These are phyloP conservation scores for Linnemannia zychae DNA, from an alignment of 192 early-diverging fungal species.

Conservation along the genomic window DNA sequence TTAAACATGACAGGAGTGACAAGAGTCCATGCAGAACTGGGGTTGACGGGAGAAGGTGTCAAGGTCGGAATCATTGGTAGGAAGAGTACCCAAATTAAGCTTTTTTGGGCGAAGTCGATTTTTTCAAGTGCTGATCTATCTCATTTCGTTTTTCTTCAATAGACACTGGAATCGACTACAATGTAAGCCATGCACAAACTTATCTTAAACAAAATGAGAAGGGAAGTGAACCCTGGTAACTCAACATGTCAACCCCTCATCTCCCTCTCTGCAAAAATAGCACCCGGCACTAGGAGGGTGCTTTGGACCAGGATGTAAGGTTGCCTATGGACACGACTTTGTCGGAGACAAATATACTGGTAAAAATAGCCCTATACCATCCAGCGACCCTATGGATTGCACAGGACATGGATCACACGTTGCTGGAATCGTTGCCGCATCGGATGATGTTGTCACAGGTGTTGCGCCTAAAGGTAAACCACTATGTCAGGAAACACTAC, in stretches of 20 bases:
- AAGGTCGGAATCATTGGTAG: conserved; percentile 66
- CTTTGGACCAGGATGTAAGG: conserved; percentile 69
- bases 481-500: not conserved
- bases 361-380: conserved; percentile 51
- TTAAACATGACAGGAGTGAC: conserved; percentile 57
- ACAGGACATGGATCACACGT: conserved; percentile 74
- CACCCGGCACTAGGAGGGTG: conserved; percentile 76
- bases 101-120: not conserved
- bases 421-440: conserved; percentile 76
- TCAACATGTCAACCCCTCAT: too few species aligned
- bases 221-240: too few species aligned
- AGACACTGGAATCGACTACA: conserved; percentile 63
- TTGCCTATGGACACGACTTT: conserved; percentile 72
- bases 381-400: conserved; percentile 67
- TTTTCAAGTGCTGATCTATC: not conserved
- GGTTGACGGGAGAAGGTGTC: conserved; percentile 35
- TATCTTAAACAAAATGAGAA: too few species aligned
- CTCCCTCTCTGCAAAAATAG: not conserved
- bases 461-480: conserved; percentile 86
- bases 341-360: conserved; percentile 66
- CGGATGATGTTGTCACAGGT: conserved; percentile 69
- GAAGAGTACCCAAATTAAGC: not conserved
- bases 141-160: not conserved
- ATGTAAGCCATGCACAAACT: not conserved
- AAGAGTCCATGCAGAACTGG: conserved; percentile 44